Conservation (phyloP, 2,329 filamentous ascomycete species). For the Curvularia eragrostidis region DNA sequence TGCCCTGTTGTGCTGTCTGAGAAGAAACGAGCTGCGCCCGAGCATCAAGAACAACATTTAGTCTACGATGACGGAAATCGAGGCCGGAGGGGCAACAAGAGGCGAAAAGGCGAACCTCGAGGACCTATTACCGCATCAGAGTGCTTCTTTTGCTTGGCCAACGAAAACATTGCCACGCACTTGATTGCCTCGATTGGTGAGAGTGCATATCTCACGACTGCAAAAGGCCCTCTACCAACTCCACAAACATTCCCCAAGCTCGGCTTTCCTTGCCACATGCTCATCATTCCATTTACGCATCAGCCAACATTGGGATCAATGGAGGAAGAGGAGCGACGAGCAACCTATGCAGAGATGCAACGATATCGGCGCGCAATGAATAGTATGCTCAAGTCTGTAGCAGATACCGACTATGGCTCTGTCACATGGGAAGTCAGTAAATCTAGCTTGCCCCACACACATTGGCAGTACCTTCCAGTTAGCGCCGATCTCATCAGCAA, state of each 20-base stretch:
- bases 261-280: slow-evolving; percentile 80
- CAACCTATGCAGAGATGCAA: slow-evolving; percentile 80
- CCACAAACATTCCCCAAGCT: slow-evolving; percentile 74
- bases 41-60: slow-evolving; percentile 44
- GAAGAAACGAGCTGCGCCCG: slow-evolving; percentile 64
- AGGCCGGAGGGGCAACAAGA: slow-evolving; percentile 50
- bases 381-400: slow-evolving; percentile 69
- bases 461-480: slow-evolving; percentile 92
- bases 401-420: slow-evolving; percentile 69
- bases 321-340: slow-evolving; percentile 62
- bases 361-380: slow-evolving; percentile 80
- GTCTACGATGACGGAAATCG: slow-evolving; percentile 47
- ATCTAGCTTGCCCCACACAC: slow-evolving; percentile 79
- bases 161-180: slow-evolving; percentile 81
- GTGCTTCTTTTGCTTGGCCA: slow-evolving; percentile 96
- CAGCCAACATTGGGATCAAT: slow-evolving; percentile 76
- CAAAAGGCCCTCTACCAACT: slow-evolving; percentile 85
- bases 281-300: slow-evolving; percentile 89
- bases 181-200: slow-evolving; percentile 89
- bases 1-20: slow-evolving; percentile 70
- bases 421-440: slow-evolving; percentile 95
- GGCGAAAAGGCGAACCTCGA: slow-evolving; percentile 42
- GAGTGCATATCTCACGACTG: slow-evolving; percentile 86
- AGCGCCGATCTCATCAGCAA: slow-evolving; percentile 70
- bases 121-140: slow-evolving; percentile 65